Conservation (phyloP, 345 rosid species). For the Mallotus nudiflorus region DNA sequence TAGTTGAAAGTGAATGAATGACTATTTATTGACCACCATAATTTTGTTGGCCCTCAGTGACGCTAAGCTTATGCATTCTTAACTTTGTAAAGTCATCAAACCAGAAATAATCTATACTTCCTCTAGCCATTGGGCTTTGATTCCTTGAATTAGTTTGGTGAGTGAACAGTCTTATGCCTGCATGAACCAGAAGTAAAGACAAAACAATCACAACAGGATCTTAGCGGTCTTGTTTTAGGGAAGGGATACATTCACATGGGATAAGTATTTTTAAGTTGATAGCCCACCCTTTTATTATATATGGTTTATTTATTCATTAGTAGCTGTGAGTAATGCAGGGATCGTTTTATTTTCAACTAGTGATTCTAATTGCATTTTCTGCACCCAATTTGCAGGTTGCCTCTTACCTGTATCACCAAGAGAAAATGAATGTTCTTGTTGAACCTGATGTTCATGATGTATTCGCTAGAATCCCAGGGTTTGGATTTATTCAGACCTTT, state of each 20-base stretch:
- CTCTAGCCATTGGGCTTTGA: neutral
- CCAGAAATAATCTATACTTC: neutral
- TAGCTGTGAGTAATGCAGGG: neutral
- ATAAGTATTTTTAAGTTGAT: constrained; percentile 2
- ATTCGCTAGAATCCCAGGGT: constrained; percentile 97
- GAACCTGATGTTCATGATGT: constrained; percentile 97
- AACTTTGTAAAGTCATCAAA: neutral
- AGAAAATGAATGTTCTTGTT: constrained; percentile 92
- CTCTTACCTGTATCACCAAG: constrained; percentile 86
- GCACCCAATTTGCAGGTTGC: constrained; percentile 55
- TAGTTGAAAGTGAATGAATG: too few relatives aligned
- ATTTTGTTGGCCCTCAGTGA: too few relatives aligned
- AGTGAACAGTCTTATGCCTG: neutral
- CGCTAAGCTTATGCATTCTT: neutral
- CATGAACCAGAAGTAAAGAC: constrained; percentile 6
- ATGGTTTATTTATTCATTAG: neutral
- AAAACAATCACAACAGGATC: neutral
- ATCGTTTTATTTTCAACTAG: constrained; percentile 3
- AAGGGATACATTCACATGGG: neutral
- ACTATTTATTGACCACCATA: neutral
- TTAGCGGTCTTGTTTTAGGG: neutral
- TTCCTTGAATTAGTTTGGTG: neutral
- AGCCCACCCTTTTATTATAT: neutral
- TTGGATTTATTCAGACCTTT: constrained; percentile 95
- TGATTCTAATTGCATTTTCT: constrained; percentile 16